Conservation (phyloP, 2,329 filamentous ascomycete species). For the Daldinia eschscholtzii region DNA sequence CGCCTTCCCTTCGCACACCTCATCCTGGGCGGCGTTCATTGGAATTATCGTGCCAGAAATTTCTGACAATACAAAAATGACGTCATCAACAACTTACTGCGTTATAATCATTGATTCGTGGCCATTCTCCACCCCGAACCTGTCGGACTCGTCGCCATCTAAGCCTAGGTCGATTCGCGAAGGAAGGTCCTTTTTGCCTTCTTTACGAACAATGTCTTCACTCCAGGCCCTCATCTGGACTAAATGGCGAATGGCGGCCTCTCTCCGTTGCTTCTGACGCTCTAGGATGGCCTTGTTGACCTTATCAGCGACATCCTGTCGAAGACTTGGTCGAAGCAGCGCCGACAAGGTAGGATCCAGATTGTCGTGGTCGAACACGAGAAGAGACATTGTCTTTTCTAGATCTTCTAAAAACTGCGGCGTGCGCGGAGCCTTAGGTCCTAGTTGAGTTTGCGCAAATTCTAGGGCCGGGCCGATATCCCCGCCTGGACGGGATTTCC, state of each 20-base stretch:
- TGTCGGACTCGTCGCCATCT: slow-evolving; percentile 48
- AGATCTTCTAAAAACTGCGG: slow-evolving; percentile 86
- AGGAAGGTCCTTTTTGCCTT: slow-evolving; percentile 58
- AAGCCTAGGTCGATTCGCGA: slow-evolving; percentile 57
- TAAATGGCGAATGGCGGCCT: slow-evolving; percentile 85
- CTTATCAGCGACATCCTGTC: slow-evolving; percentile 83
- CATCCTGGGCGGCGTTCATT: background rate
- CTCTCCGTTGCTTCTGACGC: slow-evolving; percentile 77
- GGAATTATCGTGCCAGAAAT: background rate
- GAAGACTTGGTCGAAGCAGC: slow-evolving; percentile 82
- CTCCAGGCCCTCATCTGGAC: slow-evolving; percentile 88
- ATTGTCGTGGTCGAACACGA: slow-evolving; percentile 87
- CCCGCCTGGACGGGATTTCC: slow-evolving; percentile 72
- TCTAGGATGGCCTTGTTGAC: slow-evolving; percentile 91
- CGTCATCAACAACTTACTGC: slow-evolving; percentile 48
- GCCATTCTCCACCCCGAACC: slow-evolving; percentile 55
- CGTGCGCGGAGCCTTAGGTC: slow-evolving; percentile 86
- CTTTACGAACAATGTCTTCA: slow-evolving; percentile 70
- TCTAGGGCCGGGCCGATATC: slow-evolving; percentile 84
- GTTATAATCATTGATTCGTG: slow-evolving; percentile 65
- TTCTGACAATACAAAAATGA: background rate
- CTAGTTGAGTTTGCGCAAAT: slow-evolving; percentile 89
- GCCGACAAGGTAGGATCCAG: slow-evolving; percentile 80
- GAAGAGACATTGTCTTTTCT: slow-evolving; percentile 90
- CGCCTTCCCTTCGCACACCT: background rate